Percentiles rank a stretch among this genome's conserved stretches.
Conservation (phyloP, 257 asterid species). For the Asclepias syriaca region DNA sequence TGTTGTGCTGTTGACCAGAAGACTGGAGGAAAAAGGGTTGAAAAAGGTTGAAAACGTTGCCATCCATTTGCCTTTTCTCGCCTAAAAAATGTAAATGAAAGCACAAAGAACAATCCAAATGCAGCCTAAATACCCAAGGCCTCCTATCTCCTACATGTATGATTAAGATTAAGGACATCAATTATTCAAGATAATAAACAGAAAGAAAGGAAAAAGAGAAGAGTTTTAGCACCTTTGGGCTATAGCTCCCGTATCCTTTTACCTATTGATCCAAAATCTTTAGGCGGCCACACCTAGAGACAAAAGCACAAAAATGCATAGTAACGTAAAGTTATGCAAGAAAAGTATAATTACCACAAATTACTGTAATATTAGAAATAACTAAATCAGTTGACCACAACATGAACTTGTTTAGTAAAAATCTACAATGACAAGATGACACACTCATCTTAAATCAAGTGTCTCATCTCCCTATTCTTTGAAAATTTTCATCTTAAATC, state of each 20-base stretch:
- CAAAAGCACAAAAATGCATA: not conserved
- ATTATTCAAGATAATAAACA: not conserved
- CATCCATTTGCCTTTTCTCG: no score
- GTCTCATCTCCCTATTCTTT: not conserved
- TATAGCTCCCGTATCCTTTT: slow-evolving; percentile 4
- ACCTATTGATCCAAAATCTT: slow-evolving; percentile 40
- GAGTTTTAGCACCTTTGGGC: not conserved
- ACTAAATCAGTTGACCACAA: not conserved
- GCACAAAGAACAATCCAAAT: no score
- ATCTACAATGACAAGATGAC: not conserved
- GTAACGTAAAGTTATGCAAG: not conserved
- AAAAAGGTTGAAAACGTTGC: no score
- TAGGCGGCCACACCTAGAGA: slow-evolving; percentile 43
- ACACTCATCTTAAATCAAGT: not conserved
- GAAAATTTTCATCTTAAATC: not conserved
- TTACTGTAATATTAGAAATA: not conserved
- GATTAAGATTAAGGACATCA: not conserved
- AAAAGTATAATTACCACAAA: not conserved
- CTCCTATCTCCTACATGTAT: not conserved
- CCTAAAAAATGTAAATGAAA: no score
- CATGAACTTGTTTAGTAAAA: not conserved
- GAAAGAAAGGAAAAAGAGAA: not conserved
- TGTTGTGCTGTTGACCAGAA: not conserved
- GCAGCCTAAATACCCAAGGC: not conserved
- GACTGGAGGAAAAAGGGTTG: not conserved